Evolutionary conservation across 345 rosid genomes (phyloP).

Genomic region (Moricandia arvensis): DNA sequence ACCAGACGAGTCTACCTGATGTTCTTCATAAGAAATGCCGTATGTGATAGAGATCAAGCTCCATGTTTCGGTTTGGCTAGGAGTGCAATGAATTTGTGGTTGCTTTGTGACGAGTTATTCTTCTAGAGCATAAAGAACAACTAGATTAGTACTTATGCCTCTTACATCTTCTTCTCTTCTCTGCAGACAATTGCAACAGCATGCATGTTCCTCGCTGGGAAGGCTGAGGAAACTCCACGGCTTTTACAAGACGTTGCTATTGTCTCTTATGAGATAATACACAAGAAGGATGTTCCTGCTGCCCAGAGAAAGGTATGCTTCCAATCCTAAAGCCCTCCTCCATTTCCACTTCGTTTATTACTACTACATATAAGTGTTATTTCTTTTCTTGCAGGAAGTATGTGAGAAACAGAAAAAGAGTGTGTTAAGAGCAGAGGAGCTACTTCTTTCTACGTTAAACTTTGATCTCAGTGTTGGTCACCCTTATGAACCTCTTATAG

Average conservation of each 20-base stretch:
- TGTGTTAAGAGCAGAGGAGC: neutral
- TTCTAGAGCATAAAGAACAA: neutral
- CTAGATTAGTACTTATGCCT: neutral
- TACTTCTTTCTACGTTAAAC: neutral
- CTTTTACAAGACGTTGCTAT: too few species aligned
- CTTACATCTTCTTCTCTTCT: neutral
- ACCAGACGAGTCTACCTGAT: too few species aligned
- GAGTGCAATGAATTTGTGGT: neutral
- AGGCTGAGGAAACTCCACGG: neutral
- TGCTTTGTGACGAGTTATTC: slow-evolving; percentile 1
- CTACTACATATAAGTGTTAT: neutral
- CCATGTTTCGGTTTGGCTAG: neutral
- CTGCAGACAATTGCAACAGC: neutral
- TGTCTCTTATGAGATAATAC: neutral
- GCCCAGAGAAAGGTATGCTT: neutral
- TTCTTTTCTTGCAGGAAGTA: neutral
- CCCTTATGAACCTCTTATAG: neutral
- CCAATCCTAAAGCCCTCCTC: too few species aligned
- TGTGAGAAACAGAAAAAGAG: neutral
- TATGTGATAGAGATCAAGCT: neutral
- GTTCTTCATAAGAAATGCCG: too few species aligned
- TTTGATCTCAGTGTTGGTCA: neutral
- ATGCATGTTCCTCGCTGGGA: neutral
- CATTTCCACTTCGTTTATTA: too few species aligned
- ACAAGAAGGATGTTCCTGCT: neutral